Percentiles rank a stretch among this genome's conserved stretches.
Conservation (phyloP, 164 flowering plant genomes). For the Piper longum region DNA sequence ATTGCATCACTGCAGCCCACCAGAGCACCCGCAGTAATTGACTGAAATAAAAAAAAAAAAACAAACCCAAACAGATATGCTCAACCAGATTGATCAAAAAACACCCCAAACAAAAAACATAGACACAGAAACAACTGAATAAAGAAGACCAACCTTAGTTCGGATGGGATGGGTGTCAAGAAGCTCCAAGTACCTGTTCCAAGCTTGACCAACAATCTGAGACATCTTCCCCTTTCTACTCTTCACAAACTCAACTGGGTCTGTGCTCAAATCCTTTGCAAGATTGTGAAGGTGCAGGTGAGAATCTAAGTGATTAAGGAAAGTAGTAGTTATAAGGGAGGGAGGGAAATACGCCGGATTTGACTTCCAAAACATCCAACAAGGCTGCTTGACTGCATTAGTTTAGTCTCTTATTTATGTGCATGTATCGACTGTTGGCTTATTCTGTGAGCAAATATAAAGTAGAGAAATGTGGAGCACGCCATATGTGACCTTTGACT, state of each 20-base stretch:
- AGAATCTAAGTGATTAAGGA: background rate
- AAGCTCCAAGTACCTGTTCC: constrained; percentile 49
- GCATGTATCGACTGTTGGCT: background rate
- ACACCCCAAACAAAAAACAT: background rate
- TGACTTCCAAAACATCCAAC: background rate
- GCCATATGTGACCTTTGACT: no score
- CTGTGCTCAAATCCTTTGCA: background rate
- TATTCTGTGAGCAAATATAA: background rate
- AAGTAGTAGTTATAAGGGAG: background rate
- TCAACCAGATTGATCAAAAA: background rate
- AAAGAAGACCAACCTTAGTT: constrained; percentile 37
- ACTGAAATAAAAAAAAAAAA: constrained; percentile 18
- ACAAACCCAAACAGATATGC: background rate
- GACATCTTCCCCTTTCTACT: constrained; percentile 21
- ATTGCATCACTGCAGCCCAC: constrained; percentile 51
- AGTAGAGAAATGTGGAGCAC: no score
- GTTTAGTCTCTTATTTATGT: background rate
- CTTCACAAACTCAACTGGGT: background rate
- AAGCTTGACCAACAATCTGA: constrained; percentile 35
- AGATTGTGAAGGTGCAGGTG: background rate
- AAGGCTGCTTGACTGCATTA: background rate
- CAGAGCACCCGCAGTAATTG: constrained; percentile 59
- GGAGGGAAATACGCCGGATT: background rate
- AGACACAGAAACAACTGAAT: background rate
- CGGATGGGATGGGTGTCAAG: constrained; percentile 58